Evolutionary conservation across 192 early-diverging fungal genomes (phyloP).

Genomic region (Rhizoclosmatium globosum): DNA sequence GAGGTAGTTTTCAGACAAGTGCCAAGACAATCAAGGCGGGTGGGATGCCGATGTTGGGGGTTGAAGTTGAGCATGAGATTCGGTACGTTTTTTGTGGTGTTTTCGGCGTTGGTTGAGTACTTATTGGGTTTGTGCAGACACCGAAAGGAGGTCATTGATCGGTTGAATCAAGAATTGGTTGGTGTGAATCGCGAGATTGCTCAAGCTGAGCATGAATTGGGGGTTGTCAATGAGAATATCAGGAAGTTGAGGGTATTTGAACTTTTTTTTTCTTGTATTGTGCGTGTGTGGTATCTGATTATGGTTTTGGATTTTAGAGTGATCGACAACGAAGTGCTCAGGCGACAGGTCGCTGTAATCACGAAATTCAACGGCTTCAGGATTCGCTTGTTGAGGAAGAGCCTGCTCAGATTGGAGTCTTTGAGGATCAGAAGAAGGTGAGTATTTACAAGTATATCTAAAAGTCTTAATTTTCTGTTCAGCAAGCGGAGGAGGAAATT

Average conservation of each 20-base stretch:
- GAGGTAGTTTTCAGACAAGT: slow-evolving; percentile 47
- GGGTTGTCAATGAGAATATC: not conserved
- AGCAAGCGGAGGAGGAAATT: slow-evolving; percentile 35
- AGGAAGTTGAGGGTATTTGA: not conserved
- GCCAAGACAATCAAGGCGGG: slow-evolving; percentile 13
- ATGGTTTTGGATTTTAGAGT: not conserved
- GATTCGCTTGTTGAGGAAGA: slow-evolving; percentile 40
- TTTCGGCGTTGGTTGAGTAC: not conserved
- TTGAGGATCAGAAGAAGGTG: slow-evolving; percentile 29
- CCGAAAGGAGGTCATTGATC: not conserved
- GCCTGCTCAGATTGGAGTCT: slow-evolving; percentile 23
- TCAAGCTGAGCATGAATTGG: not conserved
- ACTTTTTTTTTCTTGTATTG: not conserved
- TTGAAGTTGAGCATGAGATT: slow-evolving; percentile 37
- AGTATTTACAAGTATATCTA: not conserved
- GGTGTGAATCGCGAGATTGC: not conserved
- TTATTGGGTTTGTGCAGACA: not conserved
- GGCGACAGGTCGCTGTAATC: not conserved
- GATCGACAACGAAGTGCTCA: not conserved
- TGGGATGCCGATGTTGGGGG: slow-evolving; percentile 43
- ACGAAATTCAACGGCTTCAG: slow-evolving; percentile 33
- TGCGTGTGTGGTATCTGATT: not conserved
- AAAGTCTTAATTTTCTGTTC: slow-evolving; percentile 1
- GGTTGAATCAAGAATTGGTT: slow-evolving; percentile 8
- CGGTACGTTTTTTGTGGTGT: slow-evolving; percentile 4